Percentiles rank a stretch among this genome's conserved stretches.
Conservation (phyloP, 164 flowering plant species). For the Pachysandra terminalis region DNA sequence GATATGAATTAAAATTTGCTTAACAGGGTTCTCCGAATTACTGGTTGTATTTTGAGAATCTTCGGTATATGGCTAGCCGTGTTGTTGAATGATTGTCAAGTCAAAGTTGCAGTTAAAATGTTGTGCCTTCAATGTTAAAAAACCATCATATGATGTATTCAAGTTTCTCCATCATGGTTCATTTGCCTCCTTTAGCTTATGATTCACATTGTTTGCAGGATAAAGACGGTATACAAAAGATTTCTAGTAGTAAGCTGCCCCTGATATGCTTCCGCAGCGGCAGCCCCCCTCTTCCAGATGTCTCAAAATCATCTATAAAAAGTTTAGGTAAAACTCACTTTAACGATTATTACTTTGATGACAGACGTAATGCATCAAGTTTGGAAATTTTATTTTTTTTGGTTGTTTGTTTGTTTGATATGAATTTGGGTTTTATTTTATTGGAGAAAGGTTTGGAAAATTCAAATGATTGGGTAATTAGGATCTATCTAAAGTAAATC, state of each 20-base stretch:
- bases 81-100: no score
- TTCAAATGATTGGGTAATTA: no score
- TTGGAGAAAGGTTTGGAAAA: background rate
- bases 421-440: no score
- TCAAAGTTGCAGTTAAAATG: conserved; percentile 4
- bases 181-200: conserved; percentile 4
- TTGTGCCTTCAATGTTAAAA: conserved; percentile 8
- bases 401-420: background rate
- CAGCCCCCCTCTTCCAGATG: conserved; percentile 83
- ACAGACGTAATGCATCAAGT: background rate
- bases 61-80: conserved; percentile 8
- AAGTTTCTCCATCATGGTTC: background rate
- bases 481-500: no score
- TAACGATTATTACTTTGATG: background rate
- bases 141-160: conserved; percentile 8
- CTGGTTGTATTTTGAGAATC: background rate
- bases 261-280: conserved; percentile 78
- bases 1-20: background rate
- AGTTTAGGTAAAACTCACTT: conserved; percentile 35
- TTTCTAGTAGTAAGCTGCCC: conserved; percentile 42
- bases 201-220: conserved; percentile 35
- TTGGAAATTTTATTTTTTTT: background rate
- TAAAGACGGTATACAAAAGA: conserved; percentile 17
- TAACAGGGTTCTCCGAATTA: conserved; percentile 13
- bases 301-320: conserved; percentile 31